A percentile compares a stretch with the other conserved stretches of the same genome.
These are phyloP conservation scores for Hemisphaericaspora xylofermentans DNA, from an alignment of 1,139 yeast genomes.

Conservation along the genomic window DNA sequence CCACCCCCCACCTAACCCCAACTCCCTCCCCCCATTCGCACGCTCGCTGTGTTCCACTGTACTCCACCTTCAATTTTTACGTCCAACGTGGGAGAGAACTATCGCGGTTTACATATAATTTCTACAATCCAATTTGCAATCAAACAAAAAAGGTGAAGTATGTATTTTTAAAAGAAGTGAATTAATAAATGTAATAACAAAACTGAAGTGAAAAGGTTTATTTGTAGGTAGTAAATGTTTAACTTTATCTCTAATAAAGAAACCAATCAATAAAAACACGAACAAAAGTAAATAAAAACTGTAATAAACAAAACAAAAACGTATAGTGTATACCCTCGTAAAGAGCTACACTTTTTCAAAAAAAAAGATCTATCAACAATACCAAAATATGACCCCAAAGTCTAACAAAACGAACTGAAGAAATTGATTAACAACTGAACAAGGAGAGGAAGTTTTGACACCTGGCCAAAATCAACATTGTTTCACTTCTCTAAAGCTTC, in stretches of 20 bases:
- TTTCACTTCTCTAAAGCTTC: conserved; percentile 2
- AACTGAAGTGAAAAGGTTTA: neutral
- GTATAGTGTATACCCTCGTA: neutral
- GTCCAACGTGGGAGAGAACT: no score
- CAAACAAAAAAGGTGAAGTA: no score
- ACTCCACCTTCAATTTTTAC: no score
- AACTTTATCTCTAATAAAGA: conserved; percentile 1
- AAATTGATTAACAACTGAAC: neutral
- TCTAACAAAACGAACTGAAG: neutral
- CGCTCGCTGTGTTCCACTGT: no score
- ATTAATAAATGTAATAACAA: neutral
- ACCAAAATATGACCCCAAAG: neutral
- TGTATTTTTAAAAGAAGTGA: neutral
- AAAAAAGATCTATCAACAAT: neutral
- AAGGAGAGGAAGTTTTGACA: neutral
- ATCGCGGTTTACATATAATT: neutral
- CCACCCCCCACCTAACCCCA: no score
- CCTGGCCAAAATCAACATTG: conserved; percentile 1
- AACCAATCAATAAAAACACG: neutral
- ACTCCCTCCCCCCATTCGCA: no score
- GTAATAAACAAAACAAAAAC: neutral
- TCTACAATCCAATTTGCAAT: no score
- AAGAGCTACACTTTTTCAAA: neutral
- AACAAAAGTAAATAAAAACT: neutral
- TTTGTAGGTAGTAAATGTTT: neutral